Conservation (phyloP, 2,329 filamentous ascomycete species). For the Cordyceps tenuipes region DNA sequence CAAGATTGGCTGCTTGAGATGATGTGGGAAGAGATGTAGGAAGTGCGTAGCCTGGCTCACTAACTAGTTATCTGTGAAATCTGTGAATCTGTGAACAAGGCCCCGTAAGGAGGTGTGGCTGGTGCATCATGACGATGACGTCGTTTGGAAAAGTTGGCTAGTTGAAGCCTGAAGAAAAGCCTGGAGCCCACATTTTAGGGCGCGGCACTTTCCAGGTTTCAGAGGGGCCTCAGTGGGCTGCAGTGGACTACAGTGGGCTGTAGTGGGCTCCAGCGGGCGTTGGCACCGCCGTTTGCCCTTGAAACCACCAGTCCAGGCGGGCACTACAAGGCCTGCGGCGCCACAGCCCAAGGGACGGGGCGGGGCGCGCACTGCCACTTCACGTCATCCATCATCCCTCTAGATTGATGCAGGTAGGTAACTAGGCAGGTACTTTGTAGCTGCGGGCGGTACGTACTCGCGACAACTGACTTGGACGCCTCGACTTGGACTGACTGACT, state of each 20-base stretch:
- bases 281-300: neutral
- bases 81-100: neutral
- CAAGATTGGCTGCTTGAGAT: neutral
- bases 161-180: neutral
- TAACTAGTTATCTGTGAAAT: neutral
- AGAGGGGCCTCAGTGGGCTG: neutral
- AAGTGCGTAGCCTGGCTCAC: neutral
- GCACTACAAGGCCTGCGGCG: neutral
- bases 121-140: slow-evolving; percentile 8
- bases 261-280: neutral
- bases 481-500: no score
- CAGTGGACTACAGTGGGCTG: neutral
- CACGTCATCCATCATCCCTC: slow-evolving; percentile 4
- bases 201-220: slow-evolving; percentile 10
- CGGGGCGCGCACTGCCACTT: slow-evolving; percentile 9
- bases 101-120: neutral
- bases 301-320: neutral
- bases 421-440: no score
- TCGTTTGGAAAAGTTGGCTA: neutral
- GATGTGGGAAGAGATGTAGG: neutral
- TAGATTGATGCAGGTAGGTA: neutral
- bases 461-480: neutral
- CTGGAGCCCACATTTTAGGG: neutral
- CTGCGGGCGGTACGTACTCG: neutral
- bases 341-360: neutral